These are phyloP conservation scores for Daldinia concentrica DNA, from an alignment of 495 filamentous ascomycete genomes.

Conservation along the genomic window DNA sequence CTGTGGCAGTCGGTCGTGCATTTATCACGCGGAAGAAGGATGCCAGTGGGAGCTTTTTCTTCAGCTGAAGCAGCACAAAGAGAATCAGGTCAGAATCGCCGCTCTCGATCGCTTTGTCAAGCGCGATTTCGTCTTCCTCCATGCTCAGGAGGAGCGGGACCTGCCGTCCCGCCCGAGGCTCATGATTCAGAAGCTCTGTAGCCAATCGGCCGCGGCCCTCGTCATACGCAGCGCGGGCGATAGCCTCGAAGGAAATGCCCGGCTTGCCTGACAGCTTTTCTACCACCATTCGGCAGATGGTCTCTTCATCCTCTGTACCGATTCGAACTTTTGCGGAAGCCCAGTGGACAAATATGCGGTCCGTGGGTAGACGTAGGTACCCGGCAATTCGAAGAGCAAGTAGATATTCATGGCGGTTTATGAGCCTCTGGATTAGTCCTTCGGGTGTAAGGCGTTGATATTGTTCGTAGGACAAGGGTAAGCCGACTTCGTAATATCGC, in stretches of 20 bases:
- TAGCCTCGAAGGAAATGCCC: constrained; percentile 92
- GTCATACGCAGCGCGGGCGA: constrained; percentile 94
- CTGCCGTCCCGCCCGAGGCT: constrained; percentile 91
- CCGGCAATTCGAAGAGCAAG: constrained; percentile 90
- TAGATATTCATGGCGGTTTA: constrained; percentile 90
- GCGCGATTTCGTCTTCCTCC: constrained; percentile 94
- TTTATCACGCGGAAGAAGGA: constrained; percentile 95
- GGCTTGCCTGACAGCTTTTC: constrained; percentile 84
- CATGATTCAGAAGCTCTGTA: constrained; percentile 89
- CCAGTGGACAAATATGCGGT: constrained; percentile 95
- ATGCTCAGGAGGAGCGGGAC: constrained; percentile 93
- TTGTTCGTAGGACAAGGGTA: constrained; percentile 93
- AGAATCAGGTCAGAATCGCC: constrained; percentile 93
- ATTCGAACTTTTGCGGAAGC: constrained; percentile 91
- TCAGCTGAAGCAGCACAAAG: constrained; percentile 87
- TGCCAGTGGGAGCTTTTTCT: constrained; percentile 88
- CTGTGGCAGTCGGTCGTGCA: constrained; percentile 83
- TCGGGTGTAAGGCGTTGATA: constrained; percentile 87
- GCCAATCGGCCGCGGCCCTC: constrained; percentile 88
- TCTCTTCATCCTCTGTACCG: constrained; percentile 85
- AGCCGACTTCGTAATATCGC: constrained; percentile 86
- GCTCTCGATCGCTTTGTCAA: constrained; percentile 96
- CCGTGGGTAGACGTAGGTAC: constrained; percentile 85
- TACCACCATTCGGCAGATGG: constrained; percentile 87
- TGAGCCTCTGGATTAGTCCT: constrained; percentile 81